Evolutionary conservation across 1,284 basidiomycete genomes (phyloP), one percentile per base, ranked within the genome.

Genomic region (Acaromyces ingoldii): DNA sequence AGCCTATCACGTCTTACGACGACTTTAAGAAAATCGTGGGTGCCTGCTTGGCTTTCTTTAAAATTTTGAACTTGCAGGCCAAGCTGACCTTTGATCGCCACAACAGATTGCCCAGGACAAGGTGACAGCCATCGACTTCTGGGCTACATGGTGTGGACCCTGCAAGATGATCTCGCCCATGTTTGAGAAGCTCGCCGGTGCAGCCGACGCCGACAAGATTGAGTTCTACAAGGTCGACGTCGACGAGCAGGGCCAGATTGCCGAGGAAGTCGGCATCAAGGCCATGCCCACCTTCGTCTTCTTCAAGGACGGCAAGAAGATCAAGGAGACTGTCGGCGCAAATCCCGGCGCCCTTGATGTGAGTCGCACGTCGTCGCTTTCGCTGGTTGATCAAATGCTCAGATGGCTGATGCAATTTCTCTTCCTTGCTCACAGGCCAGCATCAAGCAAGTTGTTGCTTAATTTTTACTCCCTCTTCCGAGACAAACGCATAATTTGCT

Each of bases 271-370:
- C 53, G 83, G 82, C 48, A 83, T 95, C 77, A 82, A 82, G 67
- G 85, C 85, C 77, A 86, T 89, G 83, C 88, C 88, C 15, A 88
- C 87, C 2, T 89, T 89, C 79, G 77, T 83, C 51, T 79, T 82
- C 30, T 88, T 84, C 81, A 82, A 86, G 79, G 79, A 82, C 59
- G 86, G 86, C 40, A 63, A 82, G 66, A 82, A 83, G 76, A 73
- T 85, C 56, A 80, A 80, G 41, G 81, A 83, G 28, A 69, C 85
- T 51, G 80, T 84, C 45, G 87, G 87, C 57, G 87, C 86, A 36
- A 80, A 77, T 52, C 81, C 81, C 15, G 72, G 73, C 55, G 79
- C 80, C 72, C 76, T 82, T 39, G 74, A 71, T 51, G 80, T 80
- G 67, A 75, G 79, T 78, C 31, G 9, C n/a, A 17, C 3, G 34